phyloP scores from a whole-genome alignment of 129 eudicot species.

The Calendula officinalis region DNA sequence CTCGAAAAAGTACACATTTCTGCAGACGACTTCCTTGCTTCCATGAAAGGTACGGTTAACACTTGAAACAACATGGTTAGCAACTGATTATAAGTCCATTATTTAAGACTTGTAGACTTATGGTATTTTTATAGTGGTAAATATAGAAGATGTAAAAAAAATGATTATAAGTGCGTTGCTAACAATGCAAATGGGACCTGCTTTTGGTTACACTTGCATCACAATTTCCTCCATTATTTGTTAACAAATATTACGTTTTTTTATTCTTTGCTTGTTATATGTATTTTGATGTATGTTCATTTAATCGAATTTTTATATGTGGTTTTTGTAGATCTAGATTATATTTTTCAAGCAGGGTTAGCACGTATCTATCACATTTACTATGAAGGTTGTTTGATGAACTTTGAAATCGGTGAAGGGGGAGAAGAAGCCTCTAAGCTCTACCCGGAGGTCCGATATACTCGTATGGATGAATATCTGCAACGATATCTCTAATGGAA shows the following conservation, averaged over 20 bases:
- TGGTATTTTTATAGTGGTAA: no score
- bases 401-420: slow-evolving; percentile 51
- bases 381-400: slow-evolving; percentile 65
- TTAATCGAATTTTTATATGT: no score
- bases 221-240: neutral
- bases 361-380: slow-evolving; percentile 60
- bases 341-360: slow-evolving; percentile 49
- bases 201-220: no score
- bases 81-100: neutral
- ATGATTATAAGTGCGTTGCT: no score
- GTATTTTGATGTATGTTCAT: neutral
- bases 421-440: slow-evolving; percentile 64
- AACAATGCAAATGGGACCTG: no score
- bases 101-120: no score
- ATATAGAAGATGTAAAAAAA: no score
- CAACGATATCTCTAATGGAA: slow-evolving; percentile 41
- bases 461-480: slow-evolving; percentile 46
- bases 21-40: slow-evolving; percentile 33
- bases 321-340: slow-evolving; percentile 35
- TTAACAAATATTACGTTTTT: neutral
- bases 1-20: slow-evolving; percentile 28
- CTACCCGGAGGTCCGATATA: slow-evolving; percentile 60
- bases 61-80: neutral
- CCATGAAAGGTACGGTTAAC: slow-evolving; percentile 28
- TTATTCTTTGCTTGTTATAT: neutral